Conservation (phyloP, 73 alveolate genomes). For the Paramecium pentaurelia region DNA sequence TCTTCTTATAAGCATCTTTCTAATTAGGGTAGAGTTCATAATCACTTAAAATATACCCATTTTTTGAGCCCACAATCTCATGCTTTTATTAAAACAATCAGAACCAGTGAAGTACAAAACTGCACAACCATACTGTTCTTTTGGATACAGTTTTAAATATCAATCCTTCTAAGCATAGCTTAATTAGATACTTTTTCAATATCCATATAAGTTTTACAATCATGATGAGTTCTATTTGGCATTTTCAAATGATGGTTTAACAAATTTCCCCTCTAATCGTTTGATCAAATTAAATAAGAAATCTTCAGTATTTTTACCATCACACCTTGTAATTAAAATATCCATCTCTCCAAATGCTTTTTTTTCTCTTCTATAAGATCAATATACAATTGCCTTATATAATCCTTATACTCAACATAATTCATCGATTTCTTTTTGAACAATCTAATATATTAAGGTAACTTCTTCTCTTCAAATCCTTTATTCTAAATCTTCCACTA, state of each 20-base stretch:
- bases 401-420: neutral
- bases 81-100: conserved; percentile 89
- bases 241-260: conserved; percentile 75
- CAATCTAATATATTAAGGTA: conserved; percentile 68
- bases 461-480: conserved; percentile 94
- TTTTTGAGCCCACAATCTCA: conserved; percentile 86
- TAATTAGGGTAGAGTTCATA: conserved; percentile 79
- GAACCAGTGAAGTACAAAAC: conserved; percentile 93
- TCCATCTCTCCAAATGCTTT: conserved; percentile 95
- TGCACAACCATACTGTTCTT: conserved; percentile 84
- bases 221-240: conserved; percentile 64
- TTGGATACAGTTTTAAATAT: conserved; percentile 86
- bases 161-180: conserved; percentile 83
- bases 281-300: conserved; percentile 76
- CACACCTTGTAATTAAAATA: conserved; percentile 84
- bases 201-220: conserved; percentile 86
- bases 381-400: conserved; percentile 78
- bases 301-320: conserved; percentile 73
- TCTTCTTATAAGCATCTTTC: conserved; percentile 50
- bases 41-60: conserved; percentile 86
- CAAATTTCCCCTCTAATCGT: conserved; percentile 74
- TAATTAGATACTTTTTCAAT: conserved; percentile 68
- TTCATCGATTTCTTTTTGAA: conserved; percentile 58
- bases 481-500: conserved; percentile 82
- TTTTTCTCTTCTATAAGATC: conserved; percentile 93